Percentiles rank a stretch among this genome's conserved stretches.
phyloP scores from a whole-genome alignment of 176 grass and related monocot species.

The Lolium perenne region DNA sequence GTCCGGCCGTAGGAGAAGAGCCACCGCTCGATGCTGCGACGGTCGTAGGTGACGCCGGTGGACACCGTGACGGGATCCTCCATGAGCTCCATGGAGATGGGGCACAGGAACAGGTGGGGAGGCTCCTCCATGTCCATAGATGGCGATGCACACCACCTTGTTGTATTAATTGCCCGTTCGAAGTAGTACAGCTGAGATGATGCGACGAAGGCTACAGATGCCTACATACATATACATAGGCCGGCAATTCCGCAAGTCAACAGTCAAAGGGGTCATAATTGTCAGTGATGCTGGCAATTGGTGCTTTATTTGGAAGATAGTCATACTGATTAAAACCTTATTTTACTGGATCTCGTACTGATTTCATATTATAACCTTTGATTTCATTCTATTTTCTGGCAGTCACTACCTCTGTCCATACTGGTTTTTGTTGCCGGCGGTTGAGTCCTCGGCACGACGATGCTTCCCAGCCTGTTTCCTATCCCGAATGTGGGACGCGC shows the following conservation, averaged over 20 bases:
- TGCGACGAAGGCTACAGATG: slow-evolving; percentile 27
- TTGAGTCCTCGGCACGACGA: slow-evolving; percentile 33
- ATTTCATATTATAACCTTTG: neutral
- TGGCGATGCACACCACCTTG: slow-evolving; percentile 25
- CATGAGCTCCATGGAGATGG: slow-evolving; percentile 96
- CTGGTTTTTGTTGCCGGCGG: slow-evolving; percentile 35
- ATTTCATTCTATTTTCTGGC: neutral
- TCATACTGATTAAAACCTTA: neutral
- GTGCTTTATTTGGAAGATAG: neutral
- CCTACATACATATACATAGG: neutral
- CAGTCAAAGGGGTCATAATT: slow-evolving; percentile 44
- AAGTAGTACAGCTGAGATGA: neutral
- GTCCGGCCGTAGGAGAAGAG: slow-evolving; percentile 62
- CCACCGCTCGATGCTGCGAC: slow-evolving; percentile 87
- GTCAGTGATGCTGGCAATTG: slow-evolving; percentile 38
- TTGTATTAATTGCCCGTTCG: slow-evolving; percentile 16
- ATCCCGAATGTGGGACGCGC: slow-evolving; percentile 25
- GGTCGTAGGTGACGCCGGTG: slow-evolving; percentile 88
- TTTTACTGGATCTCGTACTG: neutral
- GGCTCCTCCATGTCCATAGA: slow-evolving; percentile 50
- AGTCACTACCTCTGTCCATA: neutral
- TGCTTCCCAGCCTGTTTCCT: slow-evolving; percentile 40
- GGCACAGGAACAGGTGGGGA: slow-evolving; percentile 71
- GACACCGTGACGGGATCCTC: slow-evolving; percentile 80
- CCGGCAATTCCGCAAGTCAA: slow-evolving; percentile 47